Base-by-base conservation (phyloP, 73 alveolate species). In the Paramecium primaurelia region DNA sequence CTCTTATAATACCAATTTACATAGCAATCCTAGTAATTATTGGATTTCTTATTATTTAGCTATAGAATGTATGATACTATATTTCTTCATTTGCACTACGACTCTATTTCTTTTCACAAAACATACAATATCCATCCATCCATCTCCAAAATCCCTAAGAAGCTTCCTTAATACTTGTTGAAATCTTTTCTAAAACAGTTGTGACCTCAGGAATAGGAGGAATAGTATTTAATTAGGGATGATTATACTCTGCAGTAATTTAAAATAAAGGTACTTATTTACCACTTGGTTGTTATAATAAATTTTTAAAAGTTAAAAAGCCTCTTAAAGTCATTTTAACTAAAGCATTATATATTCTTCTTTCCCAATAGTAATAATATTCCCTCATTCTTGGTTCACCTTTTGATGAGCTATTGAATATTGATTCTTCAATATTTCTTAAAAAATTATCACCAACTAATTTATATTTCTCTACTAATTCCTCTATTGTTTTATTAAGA, bases 311-410 rank as follows among this genome's bases (percentile, higher is more conserved):
- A 2, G 97, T 91, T 34, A 96, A 94, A 26, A 96, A 92, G 11
- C 99, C 99, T 88, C 99, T 90, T 32, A 97, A 71, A 37, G 98
- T 97, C 99, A 99, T 98, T 93, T 97, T 98, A 10, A 99, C 97
- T 86, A 99, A 92, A 8, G 99, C 99, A 86, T 99, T 99, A 97
- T 97, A 97, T 93, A 99, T 97, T 87, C 99, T 95, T 59, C 99
- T 96, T 93, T 98, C 99, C 99, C 99, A 98, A 92, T 97, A 98
- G 60, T 97, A 95, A 88, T 97, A 98, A 93, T 97, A 98, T 86
- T 97, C 98, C 30, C 95, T 97, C 99, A 99, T 97, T 77, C 95
- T 96, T 11, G 97, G 98, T 26, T 99, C 99, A 75, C 98, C 97
- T 90, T 96, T 95, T 6, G 98, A 95, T 92, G 96, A 95, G 18